Base-by-base conservation (phyloP, 2,329 filamentous ascomycete species). In the Fusarium oligoseptatum region DNA sequence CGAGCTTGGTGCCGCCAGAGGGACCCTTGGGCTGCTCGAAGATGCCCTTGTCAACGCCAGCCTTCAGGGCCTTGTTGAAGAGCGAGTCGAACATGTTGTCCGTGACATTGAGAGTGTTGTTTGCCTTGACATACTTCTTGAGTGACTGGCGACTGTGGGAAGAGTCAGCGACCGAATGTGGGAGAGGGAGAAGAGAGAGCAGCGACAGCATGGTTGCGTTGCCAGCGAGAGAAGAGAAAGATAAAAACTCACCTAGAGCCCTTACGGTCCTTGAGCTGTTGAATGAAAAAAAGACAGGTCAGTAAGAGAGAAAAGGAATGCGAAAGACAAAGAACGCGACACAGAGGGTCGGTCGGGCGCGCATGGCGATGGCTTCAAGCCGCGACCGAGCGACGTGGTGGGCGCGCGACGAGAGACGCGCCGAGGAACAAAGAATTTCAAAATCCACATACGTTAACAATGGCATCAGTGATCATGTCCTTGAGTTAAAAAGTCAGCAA, bases 1-100 rank as follows among this genome's bases (percentile, higher is more conserved):
- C 93, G 70, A 98, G 92, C 92, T 98, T 98, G 85, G 97, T 95
- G 77, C 94, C 93, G 71, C 95, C 95, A 74, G 95, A 98, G 70
- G 94, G 89, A 80, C 95, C 95, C 91, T 98, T 98, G 81, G 95
- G 95, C 84, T 96, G 95, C 81, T 92, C 89, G 82, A 98, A 98
- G 80, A 94, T 89, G 73, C 94, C 94, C 88, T 93, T 95, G 81
- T 97, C 94, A 79, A 95, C 95, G 83, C 95, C 95, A 70, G 88
- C 86, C 85, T 93, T 91, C 82, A 97, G 88, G 64, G 94, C 94
- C 84, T 93, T 93, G 91, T 97, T 97, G 91, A 97, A 95, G 80
- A 95, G 92, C 72, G 89, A 89, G 81, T 89, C 89, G 84, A 91
- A 91, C 89, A 90, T 90, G 80, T 86, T 86, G 82, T 89, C 83